Percentiles rank a stretch among this genome's conserved stretches.
Conservation (phyloP, 805 yeast genomes). For the Saturnispora dispora region DNA sequence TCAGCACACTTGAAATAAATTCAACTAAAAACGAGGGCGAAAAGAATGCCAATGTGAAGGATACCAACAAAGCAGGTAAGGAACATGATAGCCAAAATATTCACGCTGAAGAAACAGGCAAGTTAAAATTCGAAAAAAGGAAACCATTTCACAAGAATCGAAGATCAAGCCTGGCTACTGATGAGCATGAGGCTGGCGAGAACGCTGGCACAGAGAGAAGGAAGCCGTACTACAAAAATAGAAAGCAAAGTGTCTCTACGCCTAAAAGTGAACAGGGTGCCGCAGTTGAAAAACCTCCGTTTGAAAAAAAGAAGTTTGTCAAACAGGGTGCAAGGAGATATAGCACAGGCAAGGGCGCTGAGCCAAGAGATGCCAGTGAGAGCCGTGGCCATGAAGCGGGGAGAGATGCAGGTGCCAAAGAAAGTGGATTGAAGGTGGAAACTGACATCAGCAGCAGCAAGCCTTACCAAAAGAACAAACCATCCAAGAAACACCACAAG, state of each 20-base stretch:
- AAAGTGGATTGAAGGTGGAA: background rate
- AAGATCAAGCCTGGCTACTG: background rate
- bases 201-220: background rate
- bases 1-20: background rate
- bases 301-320: background rate
- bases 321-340: background rate
- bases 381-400: background rate
- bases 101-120: background rate
- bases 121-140: background rate
- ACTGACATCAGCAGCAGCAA: background rate
- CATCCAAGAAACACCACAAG: background rate
- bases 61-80: background rate
- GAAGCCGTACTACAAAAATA: background rate
- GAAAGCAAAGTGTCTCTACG: background rate
- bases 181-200: background rate
- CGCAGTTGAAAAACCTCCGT: background rate
- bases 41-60: background rate
- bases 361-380: background rate
- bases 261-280: background rate
- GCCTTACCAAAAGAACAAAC: background rate
- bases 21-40: background rate
- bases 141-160: background rate
- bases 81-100: background rate
- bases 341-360: background rate
- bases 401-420: background rate